Conservation (phyloP, 352 stramenopile genomes). For the Hyaloperonospora arabidopsidis region DNA sequence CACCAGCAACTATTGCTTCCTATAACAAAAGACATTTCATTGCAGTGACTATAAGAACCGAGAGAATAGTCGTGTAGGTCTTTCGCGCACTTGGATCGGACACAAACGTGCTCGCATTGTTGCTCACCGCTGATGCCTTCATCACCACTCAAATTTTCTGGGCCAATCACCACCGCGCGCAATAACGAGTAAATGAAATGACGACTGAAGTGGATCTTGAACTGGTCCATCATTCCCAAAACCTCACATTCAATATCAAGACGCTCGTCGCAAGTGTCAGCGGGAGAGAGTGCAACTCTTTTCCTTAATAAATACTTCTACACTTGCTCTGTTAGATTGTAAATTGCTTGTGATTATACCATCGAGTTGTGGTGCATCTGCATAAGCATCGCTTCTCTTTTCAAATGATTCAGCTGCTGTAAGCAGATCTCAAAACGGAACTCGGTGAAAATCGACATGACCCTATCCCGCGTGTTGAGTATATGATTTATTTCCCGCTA, state of each 20-base stretch:
- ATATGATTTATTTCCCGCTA: constrained; percentile 59
- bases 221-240: constrained; percentile 49
- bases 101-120: constrained; percentile 2
- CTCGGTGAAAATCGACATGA: constrained; percentile 41
- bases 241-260: constrained; percentile 36
- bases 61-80: constrained; percentile 42
- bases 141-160: constrained; percentile 15
- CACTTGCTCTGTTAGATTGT: constrained; percentile 40
- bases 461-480: constrained; percentile 25
- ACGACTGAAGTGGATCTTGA: constrained; percentile 42
- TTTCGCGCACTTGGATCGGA: constrained; percentile 19
- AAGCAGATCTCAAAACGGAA: constrained; percentile 64
- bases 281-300: constrained; percentile 34
- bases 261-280: constrained; percentile 27
- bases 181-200: constrained; percentile 45
- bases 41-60: constrained; percentile 28
- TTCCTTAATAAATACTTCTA: constrained; percentile 58
- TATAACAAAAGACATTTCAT: not conserved
- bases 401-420: constrained; percentile 43
- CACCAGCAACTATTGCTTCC: no score
- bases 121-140: constrained; percentile 8
- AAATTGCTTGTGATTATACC: constrained; percentile 25
- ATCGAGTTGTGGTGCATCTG: constrained; percentile 48
- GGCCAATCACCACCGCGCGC: constrained; percentile 29
- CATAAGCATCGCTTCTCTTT: constrained; percentile 43